Conservation (phyloP, 306 rosid genomes). For the Cajanus cajan region DNA sequence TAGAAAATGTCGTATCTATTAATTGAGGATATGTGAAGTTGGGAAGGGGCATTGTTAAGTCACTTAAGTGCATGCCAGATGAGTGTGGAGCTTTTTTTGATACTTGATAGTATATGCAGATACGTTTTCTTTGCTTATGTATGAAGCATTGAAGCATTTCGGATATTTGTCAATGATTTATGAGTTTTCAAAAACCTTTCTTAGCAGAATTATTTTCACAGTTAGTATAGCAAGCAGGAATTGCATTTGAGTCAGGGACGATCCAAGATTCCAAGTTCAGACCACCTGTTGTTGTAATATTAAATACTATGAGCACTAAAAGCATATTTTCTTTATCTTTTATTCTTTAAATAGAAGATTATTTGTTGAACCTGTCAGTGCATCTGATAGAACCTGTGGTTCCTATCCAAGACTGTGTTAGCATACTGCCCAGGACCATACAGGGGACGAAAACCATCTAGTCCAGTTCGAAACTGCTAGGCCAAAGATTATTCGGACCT, state of each 20-base stretch:
- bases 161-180: not conserved
- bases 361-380: not conserved
- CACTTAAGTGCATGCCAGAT: not conserved
- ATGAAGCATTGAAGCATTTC: not conserved
- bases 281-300: not conserved
- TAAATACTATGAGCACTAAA: not conserved
- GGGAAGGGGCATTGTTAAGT: not conserved
- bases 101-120: not conserved
- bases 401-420: not conserved
- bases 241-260: not conserved
- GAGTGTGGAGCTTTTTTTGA: not conserved
- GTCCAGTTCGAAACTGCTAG: not conserved
- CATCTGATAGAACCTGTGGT: not conserved
- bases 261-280: conserved; percentile 15
- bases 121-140: not conserved
- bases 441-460: not conserved
- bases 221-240: not conserved
- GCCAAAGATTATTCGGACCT: not conserved
- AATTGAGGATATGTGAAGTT: conserved; percentile 2
- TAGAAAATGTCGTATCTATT: not conserved
- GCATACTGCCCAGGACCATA: not conserved
- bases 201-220: not conserved
- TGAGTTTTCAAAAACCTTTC: not conserved
- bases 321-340: not conserved
- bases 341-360: not conserved